Evolutionary conservation across 2,329 filamentous ascomycete genomes (phyloP).

Genomic region (Plectosphaerella cucumerina): DNA sequence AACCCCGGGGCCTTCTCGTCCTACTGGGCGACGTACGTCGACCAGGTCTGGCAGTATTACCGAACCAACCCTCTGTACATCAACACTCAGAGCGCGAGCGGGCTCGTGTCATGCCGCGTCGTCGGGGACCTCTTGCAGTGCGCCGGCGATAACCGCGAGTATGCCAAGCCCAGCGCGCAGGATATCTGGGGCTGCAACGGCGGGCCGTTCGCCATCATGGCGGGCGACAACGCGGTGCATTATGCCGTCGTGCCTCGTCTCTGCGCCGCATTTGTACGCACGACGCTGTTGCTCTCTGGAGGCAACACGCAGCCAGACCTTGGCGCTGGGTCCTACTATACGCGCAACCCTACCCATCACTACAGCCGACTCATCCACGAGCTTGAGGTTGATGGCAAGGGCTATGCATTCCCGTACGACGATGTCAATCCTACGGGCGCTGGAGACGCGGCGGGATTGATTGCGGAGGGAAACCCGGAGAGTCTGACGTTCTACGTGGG

Average conservation of each 20-base stretch:
- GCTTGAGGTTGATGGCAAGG: constrained; percentile 53
- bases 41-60: constrained; percentile 42
- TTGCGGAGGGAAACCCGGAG: constrained; percentile 18
- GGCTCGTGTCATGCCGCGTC: constrained; percentile 35
- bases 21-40: constrained; percentile 42
- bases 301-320: constrained; percentile 42
- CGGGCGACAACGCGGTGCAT: constrained; percentile 34
- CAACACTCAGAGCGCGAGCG: constrained; percentile 35
- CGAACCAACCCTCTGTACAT: constrained; percentile 30
- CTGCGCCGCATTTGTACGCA: constrained; percentile 47
- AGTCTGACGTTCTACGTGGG: constrained; percentile 25
- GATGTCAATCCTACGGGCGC: constrained; percentile 58
- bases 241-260: constrained; percentile 40
- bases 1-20: constrained; percentile 28
- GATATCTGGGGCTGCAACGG: constrained; percentile 50
- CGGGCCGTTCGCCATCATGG: constrained; percentile 37
- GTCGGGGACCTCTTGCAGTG: constrained; percentile 30
- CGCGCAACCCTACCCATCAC: constrained; percentile 41
- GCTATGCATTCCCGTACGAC: constrained; percentile 66
- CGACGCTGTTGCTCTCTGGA: constrained; percentile 38
- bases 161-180: constrained; percentile 34
- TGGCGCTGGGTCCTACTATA: constrained; percentile 37
- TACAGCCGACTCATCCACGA: constrained; percentile 59
- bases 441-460: constrained; percentile 41
- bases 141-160: constrained; percentile 35